These are phyloP conservation scores for Leptomonas pyrrhocoris DNA, from an alignment of 208 protist genomes.

Conservation along the genomic window DNA sequence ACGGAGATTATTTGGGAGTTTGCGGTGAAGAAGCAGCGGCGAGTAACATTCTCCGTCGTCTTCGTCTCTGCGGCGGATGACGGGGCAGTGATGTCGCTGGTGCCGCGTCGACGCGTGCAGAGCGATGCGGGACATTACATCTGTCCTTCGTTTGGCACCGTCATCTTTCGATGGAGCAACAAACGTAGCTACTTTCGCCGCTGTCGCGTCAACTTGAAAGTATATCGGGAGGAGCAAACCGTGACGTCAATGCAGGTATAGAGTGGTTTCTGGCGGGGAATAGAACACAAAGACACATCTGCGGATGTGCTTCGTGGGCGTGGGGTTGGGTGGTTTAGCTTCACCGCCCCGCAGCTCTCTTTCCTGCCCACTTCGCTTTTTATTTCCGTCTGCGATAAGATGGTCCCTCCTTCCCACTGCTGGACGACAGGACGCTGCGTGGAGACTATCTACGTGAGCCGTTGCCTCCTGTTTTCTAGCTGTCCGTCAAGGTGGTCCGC, in stretches of 20 bases:
- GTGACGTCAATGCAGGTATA: neutral
- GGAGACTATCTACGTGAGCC: too few species aligned
- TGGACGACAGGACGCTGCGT: too few species aligned
- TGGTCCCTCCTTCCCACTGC: too few species aligned
- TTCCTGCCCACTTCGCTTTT: too few species aligned
- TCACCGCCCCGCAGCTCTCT: too few species aligned
- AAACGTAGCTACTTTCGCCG: constrained; percentile 23
- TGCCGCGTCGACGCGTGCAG: constrained; percentile 15
- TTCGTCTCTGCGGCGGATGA: constrained; percentile 44
- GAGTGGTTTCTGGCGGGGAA: neutral
- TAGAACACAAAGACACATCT: too few species aligned
- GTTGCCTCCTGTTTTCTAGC: too few species aligned
- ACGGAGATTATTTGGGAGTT: constrained; percentile 79
- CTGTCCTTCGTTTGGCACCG: constrained; percentile 32
- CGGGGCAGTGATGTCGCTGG: constrained; percentile 39
- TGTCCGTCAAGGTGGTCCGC: too few species aligned
- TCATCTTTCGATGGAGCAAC: constrained; percentile 73
- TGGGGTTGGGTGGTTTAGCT: too few species aligned
- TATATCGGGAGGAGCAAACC: constrained; percentile 33
- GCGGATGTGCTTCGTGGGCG: too few species aligned
- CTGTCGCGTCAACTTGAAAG: constrained; percentile 40
- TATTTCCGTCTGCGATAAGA: too few species aligned
- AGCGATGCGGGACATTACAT: constrained; percentile 71
- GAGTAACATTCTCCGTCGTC: constrained; percentile 48
- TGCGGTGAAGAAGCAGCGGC: constrained; percentile 32